A percentile compares a stretch with the other conserved stretches of the same genome.
Conservation (phyloP, 2,329 filamentous ascomycete species). For the Amylocarpus encephaloides region DNA sequence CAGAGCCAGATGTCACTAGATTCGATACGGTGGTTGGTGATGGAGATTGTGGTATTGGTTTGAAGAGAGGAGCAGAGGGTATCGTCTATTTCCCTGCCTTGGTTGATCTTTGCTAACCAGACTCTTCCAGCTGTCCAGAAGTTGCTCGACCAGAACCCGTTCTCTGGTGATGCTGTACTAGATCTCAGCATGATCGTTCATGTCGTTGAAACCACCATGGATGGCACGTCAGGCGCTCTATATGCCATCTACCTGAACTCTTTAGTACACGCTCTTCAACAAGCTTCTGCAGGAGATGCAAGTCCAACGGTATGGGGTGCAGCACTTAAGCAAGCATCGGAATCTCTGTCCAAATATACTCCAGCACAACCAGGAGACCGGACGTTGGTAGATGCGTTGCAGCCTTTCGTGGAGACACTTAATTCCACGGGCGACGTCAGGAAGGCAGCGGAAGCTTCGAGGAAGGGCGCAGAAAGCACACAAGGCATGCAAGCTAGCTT, state of each 20-base stretch:
- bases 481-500: constrained; percentile 90
- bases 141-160: constrained; percentile 35
- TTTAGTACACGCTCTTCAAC: constrained; percentile 45
- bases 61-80: constrained; percentile 62
- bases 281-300: constrained; percentile 30
- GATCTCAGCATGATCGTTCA: constrained; percentile 55
- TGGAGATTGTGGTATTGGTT: constrained; percentile 63
- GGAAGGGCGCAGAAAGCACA: constrained; percentile 71
- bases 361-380: constrained; percentile 84
- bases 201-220: constrained; percentile 64
- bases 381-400: constrained; percentile 82
- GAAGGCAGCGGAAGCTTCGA: constrained; percentile 67
- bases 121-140: constrained; percentile 36
- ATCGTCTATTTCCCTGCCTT: constrained; percentile 10
- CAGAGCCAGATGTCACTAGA: constrained; percentile 59
- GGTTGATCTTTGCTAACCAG: constrained; percentile 21
- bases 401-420: constrained; percentile 77
- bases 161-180: constrained; percentile 51
- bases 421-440: constrained; percentile 57
- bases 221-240: constrained; percentile 69
- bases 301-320: constrained; percentile 47
- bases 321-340: constrained; percentile 65
- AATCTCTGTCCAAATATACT: constrained; percentile 74
- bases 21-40: constrained; percentile 68
- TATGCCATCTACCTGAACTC: constrained; percentile 73